Evolutionary conservation across 2,329 filamentous ascomycete species (phyloP), one percentile per base, ranked within the genome.

Genomic region (Colletotrichum chrysophilum): DNA sequence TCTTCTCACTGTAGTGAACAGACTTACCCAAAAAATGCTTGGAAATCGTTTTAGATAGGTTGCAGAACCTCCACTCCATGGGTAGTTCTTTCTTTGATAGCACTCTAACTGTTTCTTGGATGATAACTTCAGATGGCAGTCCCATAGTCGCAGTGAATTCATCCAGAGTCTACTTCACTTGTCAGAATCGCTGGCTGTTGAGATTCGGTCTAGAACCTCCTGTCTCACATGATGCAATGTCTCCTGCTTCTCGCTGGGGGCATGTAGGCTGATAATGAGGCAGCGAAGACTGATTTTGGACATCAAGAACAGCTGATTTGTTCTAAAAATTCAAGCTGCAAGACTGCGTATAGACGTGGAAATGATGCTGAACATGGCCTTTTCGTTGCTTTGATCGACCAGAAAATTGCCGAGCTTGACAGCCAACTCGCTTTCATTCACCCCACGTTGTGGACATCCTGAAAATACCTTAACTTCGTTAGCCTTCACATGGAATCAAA

Each of bases 181-280:
- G 43, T 48, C 10, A 48, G 43, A 21, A 12, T 21, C 16, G 10
- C 43, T 3, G 10, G 5, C 6, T 12, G n/a, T 48, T 48, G n/a
- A 48, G 5, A 48, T 48, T 3, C 10, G 10, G 18, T 48, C 18
- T 0, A 7, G 2, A 48, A 0, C 0, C 43, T 21, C 9, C 43
- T 48, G 0, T 13, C 43, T 48, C n/a, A 48, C 43, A 21, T 48
- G 43, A 1, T 48, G 43, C 43, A 48, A 48, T 21, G 43, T 48
- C n/a, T 48, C 43, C 43, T 48, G 43, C 10, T 3, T 48, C 43
- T 48, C 10, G 43, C 18, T 48, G n/a, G 43, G n/a, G 43, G 43
- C 43, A 48, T 21, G 10, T 7, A 48, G 43, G 43, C 43, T 48
- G 10, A 48, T 48, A 13, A 48, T 48, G 43, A 48, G 43, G n/a